These are phyloP conservation scores for Endothia cerciana DNA, from an alignment of 2,329 filamentous ascomycete genomes.

Conservation along the genomic window DNA sequence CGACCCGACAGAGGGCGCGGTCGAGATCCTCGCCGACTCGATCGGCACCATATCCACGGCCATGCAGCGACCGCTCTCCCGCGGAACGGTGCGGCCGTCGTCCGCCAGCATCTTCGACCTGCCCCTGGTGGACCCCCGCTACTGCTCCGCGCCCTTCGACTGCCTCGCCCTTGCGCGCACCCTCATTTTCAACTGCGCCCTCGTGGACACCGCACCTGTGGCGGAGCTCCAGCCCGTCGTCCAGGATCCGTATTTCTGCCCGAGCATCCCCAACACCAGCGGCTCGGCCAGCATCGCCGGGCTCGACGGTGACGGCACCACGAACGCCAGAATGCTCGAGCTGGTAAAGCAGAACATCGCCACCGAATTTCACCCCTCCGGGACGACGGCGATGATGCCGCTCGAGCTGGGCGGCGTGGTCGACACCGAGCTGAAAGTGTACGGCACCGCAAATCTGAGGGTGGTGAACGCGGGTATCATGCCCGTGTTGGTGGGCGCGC, in stretches of 20 bases:
- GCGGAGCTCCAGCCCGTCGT: slow-evolving; percentile 37
- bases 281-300: background rate
- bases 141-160: slow-evolving; percentile 51
- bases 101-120: slow-evolving; percentile 50
- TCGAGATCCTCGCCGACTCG: slow-evolving; percentile 37
- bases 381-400: slow-evolving; percentile 30
- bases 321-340: slow-evolving; percentile 46
- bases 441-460: slow-evolving; percentile 50
- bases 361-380: slow-evolving; percentile 35
- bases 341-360: slow-evolving; percentile 32
- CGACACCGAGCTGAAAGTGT: slow-evolving; percentile 47
- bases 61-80: slow-evolving; percentile 33
- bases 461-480: slow-evolving; percentile 53
- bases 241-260: slow-evolving; percentile 41
- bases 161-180: slow-evolving; percentile 51
- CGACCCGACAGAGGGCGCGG: slow-evolving; percentile 36
- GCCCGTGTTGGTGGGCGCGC: slow-evolving; percentile 49
- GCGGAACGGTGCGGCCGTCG: slow-evolving; percentile 54
- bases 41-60: slow-evolving; percentile 33
- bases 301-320: slow-evolving; percentile 39
- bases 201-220: slow-evolving; percentile 33
- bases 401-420: slow-evolving; percentile 45
- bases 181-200: slow-evolving; percentile 47
- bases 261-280: background rate
- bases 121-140: slow-evolving; percentile 56